Percentiles rank a stretch among this genome's conserved stretches.
Evolutionary conservation across 306 rosid species (phyloP).

Genomic region (Ziziphus jujuba): DNA sequence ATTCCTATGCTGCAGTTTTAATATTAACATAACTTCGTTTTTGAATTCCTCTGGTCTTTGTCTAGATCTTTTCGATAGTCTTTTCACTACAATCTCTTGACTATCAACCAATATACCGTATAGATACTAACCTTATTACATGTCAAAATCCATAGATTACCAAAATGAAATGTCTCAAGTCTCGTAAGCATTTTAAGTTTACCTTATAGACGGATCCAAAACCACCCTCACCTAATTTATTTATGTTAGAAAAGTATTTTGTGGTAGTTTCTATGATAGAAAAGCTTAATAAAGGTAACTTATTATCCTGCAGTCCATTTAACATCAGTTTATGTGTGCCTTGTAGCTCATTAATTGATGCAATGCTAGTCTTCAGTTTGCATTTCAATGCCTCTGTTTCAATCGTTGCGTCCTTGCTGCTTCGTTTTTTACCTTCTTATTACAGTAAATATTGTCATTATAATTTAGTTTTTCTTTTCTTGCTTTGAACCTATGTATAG

Average conservation of each 20-base stretch:
- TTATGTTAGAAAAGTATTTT: background rate
- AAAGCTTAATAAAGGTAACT: constrained; percentile 1
- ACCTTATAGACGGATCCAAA: constrained; percentile 2
- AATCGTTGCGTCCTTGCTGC: too few species aligned
- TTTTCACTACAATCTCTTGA: constrained; percentile 4
- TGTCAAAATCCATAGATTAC: background rate
- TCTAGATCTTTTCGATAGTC: background rate
- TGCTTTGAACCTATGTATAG: too few species aligned
- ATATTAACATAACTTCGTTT: background rate
- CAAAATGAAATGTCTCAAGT: background rate
- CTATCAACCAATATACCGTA: background rate
- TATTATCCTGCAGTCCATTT: background rate
- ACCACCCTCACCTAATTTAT: constrained; percentile 1
- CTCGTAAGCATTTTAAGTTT: background rate
- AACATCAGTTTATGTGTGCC: background rate
- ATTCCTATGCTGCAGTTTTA: background rate
- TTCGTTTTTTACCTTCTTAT: too few species aligned
- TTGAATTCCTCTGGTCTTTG: background rate
- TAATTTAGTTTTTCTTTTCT: too few species aligned
- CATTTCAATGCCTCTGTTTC: background rate
- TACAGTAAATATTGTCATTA: too few species aligned
- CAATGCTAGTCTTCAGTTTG: background rate
- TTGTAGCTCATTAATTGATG: background rate
- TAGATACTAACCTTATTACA: background rate
- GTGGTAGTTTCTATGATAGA: background rate